A percentile compares a stretch with the other conserved stretches of the same genome.
These are phyloP conservation scores for Zygosaccharomyces bailii DNA, from an alignment of 805 yeast species.

Conservation along the genomic window DNA sequence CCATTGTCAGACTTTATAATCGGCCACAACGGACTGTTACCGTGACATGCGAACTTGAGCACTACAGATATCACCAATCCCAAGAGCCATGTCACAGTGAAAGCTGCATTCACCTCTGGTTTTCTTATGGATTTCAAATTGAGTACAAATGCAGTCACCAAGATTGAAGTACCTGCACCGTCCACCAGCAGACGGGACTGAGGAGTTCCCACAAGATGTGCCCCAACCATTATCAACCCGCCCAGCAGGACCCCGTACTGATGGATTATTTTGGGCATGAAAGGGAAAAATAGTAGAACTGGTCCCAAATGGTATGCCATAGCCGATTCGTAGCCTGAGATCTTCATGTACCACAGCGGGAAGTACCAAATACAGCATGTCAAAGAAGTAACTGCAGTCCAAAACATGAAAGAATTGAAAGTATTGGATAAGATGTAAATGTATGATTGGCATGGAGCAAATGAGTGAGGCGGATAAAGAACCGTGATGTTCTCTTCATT, in stretches of 20 bases:
- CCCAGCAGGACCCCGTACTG: constrained; percentile 41
- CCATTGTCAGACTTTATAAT: constrained; percentile 82
- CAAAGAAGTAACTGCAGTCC: constrained; percentile 80
- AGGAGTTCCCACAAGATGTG: constrained; percentile 68
- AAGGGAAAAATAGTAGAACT: constrained; percentile 47
- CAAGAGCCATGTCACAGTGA: constrained; percentile 34
- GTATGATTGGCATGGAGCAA: constrained; percentile 26
- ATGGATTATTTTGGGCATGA: constrained; percentile 27
- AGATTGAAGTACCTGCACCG: constrained; percentile 64
- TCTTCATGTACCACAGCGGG: constrained; percentile 98
- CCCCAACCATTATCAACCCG: constrained; percentile 67
- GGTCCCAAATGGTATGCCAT: constrained; percentile 60
- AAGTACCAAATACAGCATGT: constrained; percentile 92
- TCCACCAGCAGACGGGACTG: constrained; percentile 61
- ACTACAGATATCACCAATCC: constrained; percentile 76
- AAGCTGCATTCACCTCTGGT: constrained; percentile 20
- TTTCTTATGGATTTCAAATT: constrained; percentile 46
- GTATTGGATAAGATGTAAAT: constrained; percentile 38
- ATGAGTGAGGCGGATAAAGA: constrained; percentile 11
- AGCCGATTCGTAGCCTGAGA: constrained; percentile 86
- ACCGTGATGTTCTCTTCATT: constrained; percentile 22
- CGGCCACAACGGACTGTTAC: constrained; percentile 97
- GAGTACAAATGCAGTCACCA: constrained; percentile 53
- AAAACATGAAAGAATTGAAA: constrained; percentile 71
- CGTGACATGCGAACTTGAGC: constrained; percentile 67